A percentile compares a stretch with the other conserved stretches of the same genome.
Conservation (phyloP, 1,139 yeast genomes). For the Pichia sp. region DNA sequence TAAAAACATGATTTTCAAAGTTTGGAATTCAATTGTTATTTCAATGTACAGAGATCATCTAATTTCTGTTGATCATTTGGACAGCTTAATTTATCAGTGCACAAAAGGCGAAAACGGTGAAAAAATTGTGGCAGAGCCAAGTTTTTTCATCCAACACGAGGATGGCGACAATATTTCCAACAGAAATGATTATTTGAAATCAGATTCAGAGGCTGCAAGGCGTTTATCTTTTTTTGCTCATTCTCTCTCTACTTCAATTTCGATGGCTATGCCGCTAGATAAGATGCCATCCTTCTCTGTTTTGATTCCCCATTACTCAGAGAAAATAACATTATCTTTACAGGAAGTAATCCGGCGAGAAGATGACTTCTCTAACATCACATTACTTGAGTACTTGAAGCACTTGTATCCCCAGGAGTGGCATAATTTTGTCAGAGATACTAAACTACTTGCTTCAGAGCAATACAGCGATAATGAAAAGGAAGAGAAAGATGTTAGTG, state of each 20-base stretch:
- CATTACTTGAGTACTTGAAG: conserved; percentile 90
- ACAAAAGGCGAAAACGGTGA: conserved; percentile 87
- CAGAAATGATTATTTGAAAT: conserved; percentile 8
- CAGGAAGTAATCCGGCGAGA: conserved; percentile 98
- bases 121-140: conserved; percentile 96
- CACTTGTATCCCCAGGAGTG: conserved; percentile 98
- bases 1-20: conserved; percentile 41
- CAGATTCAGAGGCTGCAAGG: conserved; percentile 92
- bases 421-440: conserved; percentile 98
- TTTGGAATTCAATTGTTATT: conserved; percentile 52
- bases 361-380: conserved; percentile 96
- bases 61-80: conserved; percentile 96
- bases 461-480: conserved; percentile 50
- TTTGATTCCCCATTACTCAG: conserved; percentile 95
- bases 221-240: conserved; percentile 99
- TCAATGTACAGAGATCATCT: conserved; percentile 62
- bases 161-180: conserved; percentile 42
- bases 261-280: conserved; percentile 97
- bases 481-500: conserved; percentile 72
- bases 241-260: conserved; percentile 95
- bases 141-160: conserved; percentile 96
- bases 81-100: conserved; percentile 92
- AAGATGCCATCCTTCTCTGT: conserved; percentile 99
- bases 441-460: conserved; percentile 97
- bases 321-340: conserved; percentile 88